A percentile compares a stretch with the other conserved stretches of the same genome.
Evolutionary conservation across 129 eudicot genomes (phyloP).

Genomic region (Artemisia tridentata): DNA sequence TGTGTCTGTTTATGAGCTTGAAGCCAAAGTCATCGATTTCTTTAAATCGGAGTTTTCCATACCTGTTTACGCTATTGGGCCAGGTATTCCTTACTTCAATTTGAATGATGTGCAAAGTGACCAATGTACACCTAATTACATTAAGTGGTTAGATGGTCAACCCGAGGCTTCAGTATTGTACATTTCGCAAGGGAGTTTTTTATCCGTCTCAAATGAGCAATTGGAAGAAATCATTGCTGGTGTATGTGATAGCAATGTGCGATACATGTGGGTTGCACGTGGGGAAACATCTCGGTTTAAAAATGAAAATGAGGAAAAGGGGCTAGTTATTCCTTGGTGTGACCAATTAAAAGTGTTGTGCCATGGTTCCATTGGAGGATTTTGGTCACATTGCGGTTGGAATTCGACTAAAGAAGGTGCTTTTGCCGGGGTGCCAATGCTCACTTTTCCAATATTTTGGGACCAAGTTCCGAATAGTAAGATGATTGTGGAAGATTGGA

Average conservation of each 20-base stretch:
- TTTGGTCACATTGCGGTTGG: slow-evolving; percentile 95
- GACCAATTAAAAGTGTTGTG: slow-evolving; percentile 66
- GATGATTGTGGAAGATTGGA: slow-evolving; percentile 70
- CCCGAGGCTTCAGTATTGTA: slow-evolving; percentile 52
- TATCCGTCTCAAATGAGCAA: slow-evolving; percentile 50
- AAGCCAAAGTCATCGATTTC: slow-evolving; percentile 39
- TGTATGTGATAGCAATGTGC: slow-evolving; percentile 48
- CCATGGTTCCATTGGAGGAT: slow-evolving; percentile 63
- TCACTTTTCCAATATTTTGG: slow-evolving; percentile 51
- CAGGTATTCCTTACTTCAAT: slow-evolving; percentile 48
- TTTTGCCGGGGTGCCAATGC: slow-evolving; percentile 59
- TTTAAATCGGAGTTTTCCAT: slow-evolving; percentile 28
- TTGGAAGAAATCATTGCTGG: slow-evolving; percentile 57
- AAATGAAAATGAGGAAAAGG: slow-evolving; percentile 26
- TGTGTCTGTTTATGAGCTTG: slow-evolving; percentile 49
- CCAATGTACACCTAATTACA: slow-evolving; percentile 36
- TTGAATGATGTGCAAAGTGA: slow-evolving; percentile 6
- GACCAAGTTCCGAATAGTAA: slow-evolving; percentile 69
- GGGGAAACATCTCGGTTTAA: slow-evolving; percentile 30
- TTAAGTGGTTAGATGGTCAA: slow-evolving; percentile 54
- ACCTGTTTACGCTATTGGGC: slow-evolving; percentile 60
- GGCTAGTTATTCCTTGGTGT: slow-evolving; percentile 66
- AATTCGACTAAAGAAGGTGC: slow-evolving; percentile 69
- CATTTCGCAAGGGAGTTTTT: slow-evolving; percentile 75
- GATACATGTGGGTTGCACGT: slow-evolving; percentile 69